phyloP scores from a whole-genome alignment of 1,139 yeast genomes.

The Geotrichum cucujoidarum region DNA sequence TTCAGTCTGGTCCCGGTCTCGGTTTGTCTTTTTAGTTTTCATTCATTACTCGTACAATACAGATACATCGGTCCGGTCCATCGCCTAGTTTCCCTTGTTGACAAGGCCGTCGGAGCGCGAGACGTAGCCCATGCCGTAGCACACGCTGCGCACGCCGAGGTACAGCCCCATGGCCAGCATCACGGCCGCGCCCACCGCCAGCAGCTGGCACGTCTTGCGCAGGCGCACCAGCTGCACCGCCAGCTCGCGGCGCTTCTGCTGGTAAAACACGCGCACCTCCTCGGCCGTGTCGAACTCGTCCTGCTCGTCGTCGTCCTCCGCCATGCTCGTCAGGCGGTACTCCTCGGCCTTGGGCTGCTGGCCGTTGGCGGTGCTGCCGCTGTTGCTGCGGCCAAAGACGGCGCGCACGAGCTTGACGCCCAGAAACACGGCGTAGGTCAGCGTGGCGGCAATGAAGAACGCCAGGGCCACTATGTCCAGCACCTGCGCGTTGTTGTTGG shows the following conservation, averaged over 20 bases:
- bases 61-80: no score
- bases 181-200: background rate
- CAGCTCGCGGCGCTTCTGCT: slow-evolving; percentile 1
- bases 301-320: slow-evolving; percentile 7
- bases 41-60: no score
- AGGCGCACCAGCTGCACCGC: background rate
- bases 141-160: slow-evolving; percentile 5
- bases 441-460: slow-evolving; percentile 8
- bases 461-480: slow-evolving; percentile 9
- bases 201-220: background rate
- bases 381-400: background rate
- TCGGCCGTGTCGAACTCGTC: background rate
- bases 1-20: no score
- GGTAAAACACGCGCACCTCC: background rate
- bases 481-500: slow-evolving; percentile 9
- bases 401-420: background rate
- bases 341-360: slow-evolving; percentile 1
- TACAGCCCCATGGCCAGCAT: slow-evolving; percentile 6
- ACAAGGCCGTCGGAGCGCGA: background rate
- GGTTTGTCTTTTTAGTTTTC: no score
- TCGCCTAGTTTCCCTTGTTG: no score
- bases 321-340: slow-evolving; percentile 8
- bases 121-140: slow-evolving; percentile 8
- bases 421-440: slow-evolving; percentile 6
- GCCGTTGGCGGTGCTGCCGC: background rate